A percentile compares a stretch with the other conserved stretches of the same genome.
Evolutionary conservation across 1,139 yeast genomes (phyloP).

Genomic region (Blastobotrys ciferrii): DNA sequence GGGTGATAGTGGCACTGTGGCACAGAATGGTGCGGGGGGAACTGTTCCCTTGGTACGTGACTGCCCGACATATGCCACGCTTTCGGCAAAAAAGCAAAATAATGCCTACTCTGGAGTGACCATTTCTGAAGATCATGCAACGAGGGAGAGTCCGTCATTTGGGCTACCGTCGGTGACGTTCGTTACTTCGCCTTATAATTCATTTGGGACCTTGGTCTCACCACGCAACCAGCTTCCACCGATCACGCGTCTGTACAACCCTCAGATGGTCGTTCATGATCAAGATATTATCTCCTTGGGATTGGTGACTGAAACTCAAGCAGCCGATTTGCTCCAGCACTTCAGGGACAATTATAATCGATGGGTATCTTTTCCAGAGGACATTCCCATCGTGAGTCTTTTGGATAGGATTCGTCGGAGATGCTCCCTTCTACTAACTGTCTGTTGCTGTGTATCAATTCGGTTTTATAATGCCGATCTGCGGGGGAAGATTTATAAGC

Average conservation of each 20-base stretch:
- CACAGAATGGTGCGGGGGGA: background rate
- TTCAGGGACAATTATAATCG: constrained; percentile 69
- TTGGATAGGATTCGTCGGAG: constrained; percentile 51
- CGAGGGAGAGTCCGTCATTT: constrained; percentile 35
- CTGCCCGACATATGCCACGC: constrained; percentile 4
- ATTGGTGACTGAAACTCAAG: constrained; percentile 51
- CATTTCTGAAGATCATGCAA: constrained; percentile 6
- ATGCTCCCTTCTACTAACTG: constrained; percentile 63
- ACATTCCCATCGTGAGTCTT: constrained; percentile 49
- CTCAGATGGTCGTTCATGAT: constrained; percentile 34
- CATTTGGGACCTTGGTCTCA: constrained; percentile 42
- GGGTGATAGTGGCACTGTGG: background rate
- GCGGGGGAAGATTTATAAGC: constrained; percentile 39
- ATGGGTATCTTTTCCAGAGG: constrained; percentile 74
- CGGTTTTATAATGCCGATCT: constrained; percentile 48
- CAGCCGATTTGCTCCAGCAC: constrained; percentile 50
- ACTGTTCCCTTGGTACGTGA: background rate
- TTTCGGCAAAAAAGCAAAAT: background rate
- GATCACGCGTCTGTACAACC: constrained; percentile 43
- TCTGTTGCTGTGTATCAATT: constrained; percentile 61
- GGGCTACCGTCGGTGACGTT: constrained; percentile 45
- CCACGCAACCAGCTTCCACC: constrained; percentile 44
- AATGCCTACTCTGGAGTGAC: background rate
- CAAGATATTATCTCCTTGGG: constrained; percentile 50
- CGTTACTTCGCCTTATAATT: constrained; percentile 51